Percentiles rank a stretch among this genome's conserved stretches.
Evolutionary conservation across 2,329 filamentous ascomycete species (phyloP).

Genomic region (Hymenoscyphus repandus): DNA sequence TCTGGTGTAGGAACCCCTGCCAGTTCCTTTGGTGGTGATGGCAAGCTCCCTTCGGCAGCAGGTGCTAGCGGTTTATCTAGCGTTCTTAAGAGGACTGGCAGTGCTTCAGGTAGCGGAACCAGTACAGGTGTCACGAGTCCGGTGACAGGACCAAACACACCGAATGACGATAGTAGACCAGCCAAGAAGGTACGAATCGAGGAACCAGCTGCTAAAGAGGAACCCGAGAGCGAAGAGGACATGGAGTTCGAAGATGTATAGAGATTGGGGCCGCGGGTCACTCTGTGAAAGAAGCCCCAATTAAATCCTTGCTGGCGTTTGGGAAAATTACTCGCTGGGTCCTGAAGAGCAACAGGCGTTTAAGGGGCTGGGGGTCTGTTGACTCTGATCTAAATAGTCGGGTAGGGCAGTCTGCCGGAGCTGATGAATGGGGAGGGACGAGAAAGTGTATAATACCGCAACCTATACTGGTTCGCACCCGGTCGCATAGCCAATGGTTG

Average conservation of each 20-base stretch:
- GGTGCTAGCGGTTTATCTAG: constrained; percentile 20
- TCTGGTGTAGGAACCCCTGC: constrained; percentile 27
- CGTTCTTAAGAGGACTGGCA: constrained; percentile 27
- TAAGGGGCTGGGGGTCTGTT: neutral
- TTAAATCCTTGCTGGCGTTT: neutral
- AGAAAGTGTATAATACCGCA: no score
- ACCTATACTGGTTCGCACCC: no score
- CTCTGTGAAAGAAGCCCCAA: neutral
- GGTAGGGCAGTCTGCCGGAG: no score
- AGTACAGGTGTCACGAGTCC: constrained; percentile 30
- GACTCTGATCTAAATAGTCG: neutral
- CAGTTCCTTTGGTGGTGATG: constrained; percentile 22
- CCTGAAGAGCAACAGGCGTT: neutral
- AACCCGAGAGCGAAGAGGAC: constrained; percentile 46
- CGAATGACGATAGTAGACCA: constrained; percentile 40
- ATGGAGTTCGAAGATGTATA: constrained; percentile 55
- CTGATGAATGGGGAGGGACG: no score
- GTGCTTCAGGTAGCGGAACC: constrained; percentile 27
- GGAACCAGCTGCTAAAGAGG: constrained; percentile 30
- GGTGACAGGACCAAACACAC: constrained; percentile 31
- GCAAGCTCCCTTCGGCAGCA: constrained; percentile 13
- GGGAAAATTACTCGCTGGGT: neutral
- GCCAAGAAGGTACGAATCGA: constrained; percentile 60
- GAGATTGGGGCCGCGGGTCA: neutral
- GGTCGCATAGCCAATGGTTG: no score